Conservation (phyloP, 148 eudicot genomes). For the Camellia lanceoleosa region DNA sequence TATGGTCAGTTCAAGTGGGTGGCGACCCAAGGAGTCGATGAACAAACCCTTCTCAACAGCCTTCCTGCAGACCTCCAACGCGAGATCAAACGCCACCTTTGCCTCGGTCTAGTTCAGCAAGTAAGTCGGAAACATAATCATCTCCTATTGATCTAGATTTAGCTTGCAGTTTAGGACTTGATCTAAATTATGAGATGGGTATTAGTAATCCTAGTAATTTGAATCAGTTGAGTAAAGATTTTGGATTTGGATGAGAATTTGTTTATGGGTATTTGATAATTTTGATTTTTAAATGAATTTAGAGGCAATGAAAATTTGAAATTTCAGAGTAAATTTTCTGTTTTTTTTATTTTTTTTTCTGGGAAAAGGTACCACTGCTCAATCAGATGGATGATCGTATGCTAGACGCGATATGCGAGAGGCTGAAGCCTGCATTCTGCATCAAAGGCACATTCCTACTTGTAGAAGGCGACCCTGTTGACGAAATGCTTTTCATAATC, state of each 20-base stretch:
- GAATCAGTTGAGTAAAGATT: no score
- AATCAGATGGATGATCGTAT: slow-evolving; percentile 71
- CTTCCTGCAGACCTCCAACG: slow-evolving; percentile 75
- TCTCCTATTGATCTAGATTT: no score
- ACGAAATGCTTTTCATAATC: slow-evolving; percentile 72
- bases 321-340: no score
- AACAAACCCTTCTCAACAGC: slow-evolving; percentile 57
- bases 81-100: slow-evolving; percentile 79
- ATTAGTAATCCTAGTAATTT: no score
- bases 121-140: slow-evolving; percentile 32
- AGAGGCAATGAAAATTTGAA: no score
- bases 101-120: slow-evolving; percentile 68
- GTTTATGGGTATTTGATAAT: no score
- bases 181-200: no score
- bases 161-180: no score
- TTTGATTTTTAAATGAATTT: no score
- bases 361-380: slow-evolving; percentile 55
- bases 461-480: slow-evolving; percentile 71
- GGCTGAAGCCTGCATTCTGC: slow-evolving; percentile 58
- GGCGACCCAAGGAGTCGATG: slow-evolving; percentile 71
- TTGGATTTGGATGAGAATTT: no score
- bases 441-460: slow-evolving; percentile 57
- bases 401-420: slow-evolving; percentile 76
- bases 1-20: slow-evolving; percentile 78
- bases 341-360: no score